Conservation (phyloP, 495 filamentous ascomycete species). For the Lasiosphaeris hirsuta region DNA sequence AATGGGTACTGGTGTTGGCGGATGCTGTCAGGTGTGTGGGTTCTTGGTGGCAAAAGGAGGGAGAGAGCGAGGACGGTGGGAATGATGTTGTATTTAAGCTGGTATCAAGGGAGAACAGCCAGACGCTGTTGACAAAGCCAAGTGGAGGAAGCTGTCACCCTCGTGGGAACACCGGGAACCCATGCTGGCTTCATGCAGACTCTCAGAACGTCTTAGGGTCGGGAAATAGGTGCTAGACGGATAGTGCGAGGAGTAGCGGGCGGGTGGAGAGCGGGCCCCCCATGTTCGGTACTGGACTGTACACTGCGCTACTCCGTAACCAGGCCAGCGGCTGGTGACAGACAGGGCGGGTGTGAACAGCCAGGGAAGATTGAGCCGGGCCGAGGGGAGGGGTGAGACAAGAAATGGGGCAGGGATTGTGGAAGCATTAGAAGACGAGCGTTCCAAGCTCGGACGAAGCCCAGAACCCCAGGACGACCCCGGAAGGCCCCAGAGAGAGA, state of each 20-base stretch:
- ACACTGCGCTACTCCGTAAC: slow-evolving; percentile 7
- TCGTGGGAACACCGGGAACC: slow-evolving; percentile 21
- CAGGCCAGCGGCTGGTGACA: background rate
- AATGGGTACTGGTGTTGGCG: slow-evolving; percentile 3
- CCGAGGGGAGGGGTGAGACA: slow-evolving; percentile 14
- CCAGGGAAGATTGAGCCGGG: slow-evolving; percentile 14
- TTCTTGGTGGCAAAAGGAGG: slow-evolving; percentile 9
- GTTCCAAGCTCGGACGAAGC: background rate
- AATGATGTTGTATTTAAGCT: slow-evolving; percentile 28
- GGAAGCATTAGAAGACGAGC: slow-evolving; percentile 14
- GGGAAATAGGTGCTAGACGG: slow-evolving; percentile 17
- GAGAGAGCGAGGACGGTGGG: slow-evolving; percentile 12
- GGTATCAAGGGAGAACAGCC: slow-evolving; percentile 13
- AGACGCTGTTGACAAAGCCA: background rate
- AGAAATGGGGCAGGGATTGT: slow-evolving; percentile 7
- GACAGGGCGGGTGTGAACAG: slow-evolving; percentile 10
- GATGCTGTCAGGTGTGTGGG: slow-evolving; percentile 6
- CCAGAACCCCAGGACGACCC: too few relatives aligned
- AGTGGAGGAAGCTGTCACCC: slow-evolving; percentile 17
- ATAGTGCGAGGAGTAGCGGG: slow-evolving; percentile 9
- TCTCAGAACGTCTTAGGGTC: slow-evolving; percentile 15
- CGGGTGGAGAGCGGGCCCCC: background rate
- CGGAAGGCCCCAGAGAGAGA: too few relatives aligned
- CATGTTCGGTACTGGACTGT: slow-evolving; percentile 7
- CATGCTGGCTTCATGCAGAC: slow-evolving; percentile 24